Evolutionary conservation across 441 rosid genomes (phyloP).

Genomic region (Mallotus repandus): DNA sequence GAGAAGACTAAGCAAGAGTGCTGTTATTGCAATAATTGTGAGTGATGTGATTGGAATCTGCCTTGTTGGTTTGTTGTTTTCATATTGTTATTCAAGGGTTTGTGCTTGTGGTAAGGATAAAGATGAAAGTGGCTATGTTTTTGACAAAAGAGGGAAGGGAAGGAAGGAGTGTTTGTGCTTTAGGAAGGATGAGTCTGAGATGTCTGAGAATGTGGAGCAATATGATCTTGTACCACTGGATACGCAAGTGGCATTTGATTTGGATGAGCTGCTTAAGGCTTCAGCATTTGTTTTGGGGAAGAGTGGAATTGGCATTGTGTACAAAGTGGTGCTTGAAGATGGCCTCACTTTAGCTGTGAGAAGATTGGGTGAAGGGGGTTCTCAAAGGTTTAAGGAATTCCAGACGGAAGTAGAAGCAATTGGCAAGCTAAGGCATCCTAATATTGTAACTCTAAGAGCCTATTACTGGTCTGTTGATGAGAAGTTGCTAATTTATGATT

Average conservation of each 20-base stretch:
- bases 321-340: slow-evolving; percentile 91
- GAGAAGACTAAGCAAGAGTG: slow-evolving; percentile 60
- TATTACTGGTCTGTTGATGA: slow-evolving; percentile 98
- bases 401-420: slow-evolving; percentile 95
- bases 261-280: slow-evolving; percentile 94
- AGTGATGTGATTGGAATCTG: slow-evolving; percentile 86
- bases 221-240: slow-evolving; percentile 78
- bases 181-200: slow-evolving; percentile 72
- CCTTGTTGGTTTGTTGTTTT: slow-evolving; percentile 75
- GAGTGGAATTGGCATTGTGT: slow-evolving; percentile 93
- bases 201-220: slow-evolving; percentile 75
- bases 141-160: slow-evolving; percentile 57
- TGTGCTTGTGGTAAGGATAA: slow-evolving; percentile 44
- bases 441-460: slow-evolving; percentile 81
- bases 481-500: slow-evolving; percentile 89
- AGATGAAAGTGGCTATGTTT: slow-evolving; percentile 42
- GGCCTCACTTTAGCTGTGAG: slow-evolving; percentile 89
- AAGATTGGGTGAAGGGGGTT: slow-evolving; percentile 95
- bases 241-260: slow-evolving; percentile 72
- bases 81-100: slow-evolving; percentile 71
- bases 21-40: slow-evolving; percentile 64
- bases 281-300: slow-evolving; percentile 94
- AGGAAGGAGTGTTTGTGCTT: slow-evolving; percentile 70
- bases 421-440: slow-evolving; percentile 92
- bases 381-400: slow-evolving; percentile 95